Base-by-base conservation (phyloP, 2,329 filamentous ascomycete genomes). In the Penicillium sp. region DNA sequence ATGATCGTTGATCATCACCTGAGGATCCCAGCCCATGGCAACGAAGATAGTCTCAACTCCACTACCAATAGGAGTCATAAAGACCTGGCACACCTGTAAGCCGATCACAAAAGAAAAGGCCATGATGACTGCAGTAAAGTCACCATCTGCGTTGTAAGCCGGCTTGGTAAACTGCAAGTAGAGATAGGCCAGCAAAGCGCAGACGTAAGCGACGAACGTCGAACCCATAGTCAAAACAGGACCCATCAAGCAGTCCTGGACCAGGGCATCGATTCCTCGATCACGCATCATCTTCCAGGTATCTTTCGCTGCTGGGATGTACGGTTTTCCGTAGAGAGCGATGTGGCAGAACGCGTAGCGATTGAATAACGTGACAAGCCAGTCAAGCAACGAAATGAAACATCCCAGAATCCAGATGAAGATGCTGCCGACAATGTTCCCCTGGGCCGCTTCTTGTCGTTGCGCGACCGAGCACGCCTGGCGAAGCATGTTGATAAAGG, bases 11-110 rank as follows among this genome's bases (percentile, higher is more conserved):
- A 92, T 89, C 80, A 97, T 80, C 8, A 94, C 90, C 57, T 81
- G 76, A 8, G 85, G 84, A 73, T 87, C 84, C 84, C 85, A 88
- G 1, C 84, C 85, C 75, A 83, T 83, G 2, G 92, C 93, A 0
- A 97, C 92, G 69, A 97, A 97, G 63, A 97, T 91, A 0, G 93
- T 96, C 68, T 96, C 91, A 64, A 96, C 87, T n/a, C 94, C 94
- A 70, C 89, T 93, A 65, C 89, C 89, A 59, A 98, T 82, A 0
- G 94, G 94, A 0, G 91, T 94, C 37, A 94, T 91, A 78, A 97
- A 96, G 65, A 96, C 86, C 75, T 96, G 90, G 74, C 89, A 90
- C 62, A 97, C 90, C 76, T 97, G 94, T 66, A 97, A 79, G 6
- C 94, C 94, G 65, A 97, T 93, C 55, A 97, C 80, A 79, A 97